Percentiles rank a stretch among this genome's conserved stretches.
Evolutionary conservation across 2,329 filamentous ascomycete genomes (phyloP).

Genomic region (Rutstroemia sydowiana): DNA sequence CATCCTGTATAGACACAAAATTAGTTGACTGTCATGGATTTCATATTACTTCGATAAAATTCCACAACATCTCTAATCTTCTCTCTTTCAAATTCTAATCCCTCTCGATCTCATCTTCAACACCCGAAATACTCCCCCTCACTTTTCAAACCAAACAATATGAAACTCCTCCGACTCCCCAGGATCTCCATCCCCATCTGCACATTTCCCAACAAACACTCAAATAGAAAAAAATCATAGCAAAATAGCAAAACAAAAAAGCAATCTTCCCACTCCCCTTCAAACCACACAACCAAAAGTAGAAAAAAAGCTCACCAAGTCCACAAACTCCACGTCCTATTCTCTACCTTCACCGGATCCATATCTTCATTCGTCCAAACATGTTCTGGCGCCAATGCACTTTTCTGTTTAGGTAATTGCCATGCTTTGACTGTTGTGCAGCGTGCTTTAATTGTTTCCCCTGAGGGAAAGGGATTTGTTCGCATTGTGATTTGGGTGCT

Average conservation of each 20-base stretch:
- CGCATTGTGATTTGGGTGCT: slow-evolving; percentile 21
- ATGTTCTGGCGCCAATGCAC: slow-evolving; percentile 38
- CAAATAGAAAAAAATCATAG: too few relatives aligned
- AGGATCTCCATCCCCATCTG: background rate
- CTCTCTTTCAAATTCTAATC: too few relatives aligned
- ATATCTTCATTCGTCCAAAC: slow-evolving; percentile 36
- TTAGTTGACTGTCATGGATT: background rate
- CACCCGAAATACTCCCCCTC: too few relatives aligned
- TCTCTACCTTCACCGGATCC: slow-evolving; percentile 26
- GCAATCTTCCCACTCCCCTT: too few relatives aligned
- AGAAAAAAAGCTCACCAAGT: slow-evolving; percentile 24
- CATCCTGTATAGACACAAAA: slow-evolving; percentile 23
- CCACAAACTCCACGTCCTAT: slow-evolving; percentile 30
- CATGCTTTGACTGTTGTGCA: slow-evolving; percentile 37
- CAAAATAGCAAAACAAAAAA: too few relatives aligned
- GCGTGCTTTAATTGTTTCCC: slow-evolving; percentile 33
- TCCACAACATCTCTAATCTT: background rate
- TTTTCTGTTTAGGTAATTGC: slow-evolving; percentile 41
- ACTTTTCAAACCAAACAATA: too few relatives aligned
- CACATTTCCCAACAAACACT: background rate
- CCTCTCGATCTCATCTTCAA: too few relatives aligned
- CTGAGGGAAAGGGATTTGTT: slow-evolving; percentile 24
- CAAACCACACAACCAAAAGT: background rate
- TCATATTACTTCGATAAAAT: background rate
- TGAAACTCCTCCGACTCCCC: too few relatives aligned